Evolutionary conservation across 495 filamentous ascomycete genomes (phyloP).

Genomic region (Podospora pseudoanserina): DNA sequence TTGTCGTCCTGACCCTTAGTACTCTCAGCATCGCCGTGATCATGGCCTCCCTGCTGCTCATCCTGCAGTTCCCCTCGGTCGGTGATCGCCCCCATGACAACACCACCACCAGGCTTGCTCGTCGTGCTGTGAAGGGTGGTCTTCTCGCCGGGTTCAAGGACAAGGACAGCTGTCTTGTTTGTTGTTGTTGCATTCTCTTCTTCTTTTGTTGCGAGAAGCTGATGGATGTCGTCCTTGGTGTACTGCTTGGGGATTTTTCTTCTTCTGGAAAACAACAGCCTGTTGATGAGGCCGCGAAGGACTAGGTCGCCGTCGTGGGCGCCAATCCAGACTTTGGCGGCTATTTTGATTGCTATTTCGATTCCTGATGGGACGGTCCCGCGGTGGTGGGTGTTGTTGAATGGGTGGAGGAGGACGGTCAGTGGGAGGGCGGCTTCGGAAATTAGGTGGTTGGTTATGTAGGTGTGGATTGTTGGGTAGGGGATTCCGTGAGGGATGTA

Average conservation of each 20-base stretch:
- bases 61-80: too few relatives aligned
- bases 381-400: conserved; percentile 54
- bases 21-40: too few relatives aligned
- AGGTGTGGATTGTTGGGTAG: conserved; percentile 47
- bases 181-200: background rate
- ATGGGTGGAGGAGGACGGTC: conserved; percentile 60
- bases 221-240: background rate
- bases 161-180: background rate
- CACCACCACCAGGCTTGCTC: background rate
- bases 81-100: too few relatives aligned
- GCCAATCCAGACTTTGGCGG: conserved; percentile 57
- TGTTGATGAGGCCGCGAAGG: background rate
- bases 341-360: conserved; percentile 47
- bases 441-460: conserved; percentile 53
- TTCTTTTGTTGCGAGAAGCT: background rate
- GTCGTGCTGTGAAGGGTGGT: background rate
- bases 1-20: background rate
- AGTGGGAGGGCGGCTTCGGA: conserved; percentile 57
- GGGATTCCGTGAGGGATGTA: conserved; percentile 60
- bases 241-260: background rate
- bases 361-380: conserved; percentile 20
- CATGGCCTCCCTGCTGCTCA: too few relatives aligned
- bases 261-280: background rate
- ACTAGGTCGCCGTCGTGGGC: conserved; percentile 58
- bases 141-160: background rate